These are phyloP conservation scores for Aspergillus sclerotiicarbonarius DNA, from an alignment of 495 filamentous ascomycete species.

Conservation along the genomic window DNA sequence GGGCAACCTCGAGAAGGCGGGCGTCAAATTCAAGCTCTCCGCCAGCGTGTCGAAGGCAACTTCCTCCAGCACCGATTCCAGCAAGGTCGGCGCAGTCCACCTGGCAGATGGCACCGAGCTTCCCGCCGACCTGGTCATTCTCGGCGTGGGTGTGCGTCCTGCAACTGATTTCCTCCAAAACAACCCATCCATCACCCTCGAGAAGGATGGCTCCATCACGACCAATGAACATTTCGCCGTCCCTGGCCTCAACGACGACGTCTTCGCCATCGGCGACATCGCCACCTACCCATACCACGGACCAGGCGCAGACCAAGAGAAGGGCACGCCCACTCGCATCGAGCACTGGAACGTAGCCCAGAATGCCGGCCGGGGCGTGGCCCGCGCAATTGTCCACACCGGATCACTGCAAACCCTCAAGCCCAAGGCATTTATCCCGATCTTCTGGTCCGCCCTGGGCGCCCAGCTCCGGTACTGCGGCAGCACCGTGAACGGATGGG, in stretches of 20 bases:
- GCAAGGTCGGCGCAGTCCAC: constrained; percentile 73
- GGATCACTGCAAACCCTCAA: constrained; percentile 35
- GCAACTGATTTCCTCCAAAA: constrained; percentile 81
- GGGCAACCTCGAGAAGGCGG: constrained; percentile 72
- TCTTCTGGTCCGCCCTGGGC: constrained; percentile 95
- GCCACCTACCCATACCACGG: constrained; percentile 93
- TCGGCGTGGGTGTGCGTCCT: constrained; percentile 85
- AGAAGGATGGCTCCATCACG: constrained; percentile 76
- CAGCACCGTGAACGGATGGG: constrained; percentile 75
- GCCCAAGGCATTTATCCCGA: constrained; percentile 77
- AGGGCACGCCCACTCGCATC: constrained; percentile 62
- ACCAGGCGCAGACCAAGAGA: constrained; percentile 60
- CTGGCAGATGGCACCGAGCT: constrained; percentile 86
- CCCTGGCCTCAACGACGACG: constrained; percentile 62
- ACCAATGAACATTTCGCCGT: constrained; percentile 78
- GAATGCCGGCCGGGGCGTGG: constrained; percentile 79
- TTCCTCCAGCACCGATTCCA: constrained; percentile 59
- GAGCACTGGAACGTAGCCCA: constrained; percentile 99
- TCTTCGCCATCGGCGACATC: constrained; percentile 95
- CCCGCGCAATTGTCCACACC: constrained; percentile 64
- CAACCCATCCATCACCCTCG: constrained; percentile 63
- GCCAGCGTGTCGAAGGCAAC: constrained; percentile 79
- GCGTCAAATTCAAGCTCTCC: constrained; percentile 80
- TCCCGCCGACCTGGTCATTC: constrained; percentile 83
- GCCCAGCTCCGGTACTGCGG: constrained; percentile 90